Evolutionary conservation across 2,329 filamentous ascomycete species (phyloP), one percentile per base, ranked within the genome.

Genomic region (Fusarium redolens): DNA sequence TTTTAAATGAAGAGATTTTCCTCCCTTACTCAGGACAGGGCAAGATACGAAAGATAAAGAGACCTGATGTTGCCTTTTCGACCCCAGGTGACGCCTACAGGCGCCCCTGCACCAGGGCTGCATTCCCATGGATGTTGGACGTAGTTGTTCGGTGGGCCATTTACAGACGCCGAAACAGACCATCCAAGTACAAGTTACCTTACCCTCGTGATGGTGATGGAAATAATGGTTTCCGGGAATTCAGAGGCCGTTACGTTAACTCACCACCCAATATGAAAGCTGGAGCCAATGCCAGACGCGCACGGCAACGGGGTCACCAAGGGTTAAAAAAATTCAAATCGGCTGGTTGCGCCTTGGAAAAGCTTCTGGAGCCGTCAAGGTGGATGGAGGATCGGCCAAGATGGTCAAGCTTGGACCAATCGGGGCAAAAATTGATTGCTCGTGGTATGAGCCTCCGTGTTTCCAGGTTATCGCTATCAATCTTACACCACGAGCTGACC

Each of bases 371-470:
- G 68, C 71, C 67, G 48, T 62, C 52, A 58, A 56, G 61, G 69
- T 73, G 71, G 64, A 61, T 67, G 61, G 51, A 55, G 35, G 63
- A 77, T 70, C 69, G 56, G 65, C 64, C 48, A 58, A 38, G 56
- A 37, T 45, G 50, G 48, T 40, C 28, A 33, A 66, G 57, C 70
- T 69, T 51, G 60, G 68, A 28, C 75, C 77, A 78, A 78, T 78
- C 75, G 75, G 74, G 71, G 51, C 67, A 76, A 76, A 75, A 67
- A 50, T 31, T 69, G 47, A 61, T 69, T 61, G 66, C 69, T 68
- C 74, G 73, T 78, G 74, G 68, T 64, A 67, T 67, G 65, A 68
- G 61, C 65, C 67, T 60, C 61, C 51, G 68, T 65, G 40, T 28
- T 47, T 54, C 61, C 56, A 63, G 44, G 37, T 40, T 64, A 54